A percentile compares a stretch with the other conserved stretches of the same genome.
Conservation (phyloP, 768 basidiomycete genomes). For the Suillus subalutaceus region DNA sequence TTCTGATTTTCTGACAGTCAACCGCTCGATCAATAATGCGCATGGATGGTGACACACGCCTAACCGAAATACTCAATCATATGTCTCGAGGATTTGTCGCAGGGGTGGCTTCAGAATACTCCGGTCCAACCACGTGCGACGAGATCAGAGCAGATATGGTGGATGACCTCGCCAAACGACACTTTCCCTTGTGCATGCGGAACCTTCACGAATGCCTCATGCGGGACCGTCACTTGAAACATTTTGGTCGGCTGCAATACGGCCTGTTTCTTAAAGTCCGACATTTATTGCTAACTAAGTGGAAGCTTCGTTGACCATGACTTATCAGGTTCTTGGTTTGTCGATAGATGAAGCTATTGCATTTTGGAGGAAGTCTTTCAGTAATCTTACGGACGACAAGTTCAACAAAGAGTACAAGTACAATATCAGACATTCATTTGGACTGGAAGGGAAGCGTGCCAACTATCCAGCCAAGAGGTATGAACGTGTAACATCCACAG, state of each 20-base stretch:
- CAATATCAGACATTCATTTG: slow-evolving; percentile 94
- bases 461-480: slow-evolving; percentile 95
- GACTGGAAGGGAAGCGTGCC: slow-evolving; percentile 90
- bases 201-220: slow-evolving; percentile 80
- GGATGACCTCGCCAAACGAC: slow-evolving; percentile 79
- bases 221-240: slow-evolving; percentile 85
- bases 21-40: slow-evolving; percentile 88
- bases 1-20: slow-evolving; percentile 46
- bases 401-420: slow-evolving; percentile 99
- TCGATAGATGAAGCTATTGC: slow-evolving; percentile 91
- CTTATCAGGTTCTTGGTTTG: slow-evolving; percentile 78
- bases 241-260: slow-evolving; percentile 89
- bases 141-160: slow-evolving; percentile 94
- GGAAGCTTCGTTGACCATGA: not conserved
- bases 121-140: slow-evolving; percentile 54
- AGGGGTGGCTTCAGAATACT: slow-evolving; percentile 86
- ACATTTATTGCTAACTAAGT: not conserved
- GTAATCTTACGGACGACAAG: slow-evolving; percentile 80
- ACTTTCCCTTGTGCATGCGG: slow-evolving; percentile 97
- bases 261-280: slow-evolving; percentile 92
- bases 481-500: slow-evolving; percentile 15
- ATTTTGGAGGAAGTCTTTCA: slow-evolving; percentile 93
- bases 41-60: slow-evolving; percentile 91
- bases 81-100: slow-evolving; percentile 93
- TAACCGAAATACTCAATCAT: slow-evolving; percentile 87